phyloP scores from a whole-genome alignment of 2,329 filamentous ascomycete species.

The Phyllosticta capitalensis region DNA sequence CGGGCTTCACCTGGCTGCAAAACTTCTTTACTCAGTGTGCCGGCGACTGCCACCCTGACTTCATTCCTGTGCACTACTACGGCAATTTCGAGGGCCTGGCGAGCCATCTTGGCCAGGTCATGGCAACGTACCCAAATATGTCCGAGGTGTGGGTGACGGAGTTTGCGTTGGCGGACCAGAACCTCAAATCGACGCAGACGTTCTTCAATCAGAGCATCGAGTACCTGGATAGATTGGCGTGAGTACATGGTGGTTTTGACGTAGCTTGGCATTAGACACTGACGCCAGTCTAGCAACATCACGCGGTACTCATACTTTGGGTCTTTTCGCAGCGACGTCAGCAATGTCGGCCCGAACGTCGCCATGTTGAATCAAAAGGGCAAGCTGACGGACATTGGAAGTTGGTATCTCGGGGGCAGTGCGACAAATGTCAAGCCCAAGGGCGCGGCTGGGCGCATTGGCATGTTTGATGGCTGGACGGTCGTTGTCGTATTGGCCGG shows the following conservation, averaged over 20 bases:
- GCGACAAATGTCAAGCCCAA: slow-evolving; percentile 29
- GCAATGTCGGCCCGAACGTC: slow-evolving; percentile 65
- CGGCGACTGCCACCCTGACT: slow-evolving; percentile 39
- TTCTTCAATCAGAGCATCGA: slow-evolving; percentile 60
- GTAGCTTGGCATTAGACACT: neutral
- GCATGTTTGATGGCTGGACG: slow-evolving; percentile 12
- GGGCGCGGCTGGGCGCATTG: slow-evolving; percentile 15
- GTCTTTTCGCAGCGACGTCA: slow-evolving; percentile 57
- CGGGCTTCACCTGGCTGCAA: slow-evolving; percentile 56
- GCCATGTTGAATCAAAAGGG: slow-evolving; percentile 61
- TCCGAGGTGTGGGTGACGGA: slow-evolving; percentile 67
- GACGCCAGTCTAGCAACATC: slow-evolving; percentile 36
- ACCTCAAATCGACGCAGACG: slow-evolving; percentile 47
- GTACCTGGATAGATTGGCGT: slow-evolving; percentile 56
- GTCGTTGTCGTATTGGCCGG: slow-evolving; percentile 10
- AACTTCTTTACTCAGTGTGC: slow-evolving; percentile 53
- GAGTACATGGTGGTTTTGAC: slow-evolving; percentile 17
- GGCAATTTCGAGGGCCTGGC: slow-evolving; percentile 61
- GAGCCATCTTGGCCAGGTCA: slow-evolving; percentile 54
- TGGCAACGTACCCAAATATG: slow-evolving; percentile 39
- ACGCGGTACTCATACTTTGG: slow-evolving; percentile 68
- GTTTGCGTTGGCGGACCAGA: slow-evolving; percentile 52
- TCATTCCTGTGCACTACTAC: slow-evolving; percentile 45
- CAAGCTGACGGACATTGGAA: slow-evolving; percentile 63
- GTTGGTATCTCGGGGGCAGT: slow-evolving; percentile 60